phyloP scores from a whole-genome alignment of 371 early-diverging fungal species.

The Spraguea lophii region DNA sequence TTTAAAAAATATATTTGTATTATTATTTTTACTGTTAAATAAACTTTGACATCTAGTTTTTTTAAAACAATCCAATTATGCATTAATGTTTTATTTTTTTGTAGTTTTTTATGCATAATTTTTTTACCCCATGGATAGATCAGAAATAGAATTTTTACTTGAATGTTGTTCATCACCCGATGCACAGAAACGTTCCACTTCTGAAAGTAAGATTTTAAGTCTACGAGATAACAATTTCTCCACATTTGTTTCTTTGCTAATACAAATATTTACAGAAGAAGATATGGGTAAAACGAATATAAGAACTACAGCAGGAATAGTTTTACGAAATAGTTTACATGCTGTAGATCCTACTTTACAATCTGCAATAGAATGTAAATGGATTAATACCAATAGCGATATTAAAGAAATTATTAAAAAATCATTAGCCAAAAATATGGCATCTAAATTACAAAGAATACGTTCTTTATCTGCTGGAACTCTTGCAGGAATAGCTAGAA shows the following conservation, averaged over 20 bases:
- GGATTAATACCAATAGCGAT: constrained; percentile 1
- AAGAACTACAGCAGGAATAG: constrained; percentile 10
- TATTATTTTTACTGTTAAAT: too few species aligned
- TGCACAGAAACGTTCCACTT: not conserved
- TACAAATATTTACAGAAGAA: constrained; percentile 1
- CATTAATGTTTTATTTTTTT: too few species aligned
- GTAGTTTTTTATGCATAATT: too few species aligned
- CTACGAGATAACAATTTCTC: not conserved
- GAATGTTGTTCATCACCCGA: constrained; percentile 1
- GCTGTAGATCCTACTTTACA: constrained; percentile 7
- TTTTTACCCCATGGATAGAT: constrained; percentile 6
- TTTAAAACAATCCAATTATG: too few species aligned
- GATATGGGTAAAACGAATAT: not conserved
- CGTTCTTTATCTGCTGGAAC: not conserved
- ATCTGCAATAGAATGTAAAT: constrained; percentile 7
- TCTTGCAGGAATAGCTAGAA: constrained; percentile 24
- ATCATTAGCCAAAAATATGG: not conserved
- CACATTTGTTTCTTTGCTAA: not conserved
- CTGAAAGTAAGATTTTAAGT: not conserved
- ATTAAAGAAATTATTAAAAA: not conserved
- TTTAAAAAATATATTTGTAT: too few species aligned
- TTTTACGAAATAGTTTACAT: constrained; percentile 25
- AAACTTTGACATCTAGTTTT: too few species aligned
- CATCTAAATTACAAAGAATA: constrained; percentile 1
- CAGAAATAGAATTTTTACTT: not conserved